Percentiles rank a stretch among this genome's conserved stretches.
Conservation (phyloP, 768 basidiomycete genomes). For the Aureoboletus auriporus region DNA sequence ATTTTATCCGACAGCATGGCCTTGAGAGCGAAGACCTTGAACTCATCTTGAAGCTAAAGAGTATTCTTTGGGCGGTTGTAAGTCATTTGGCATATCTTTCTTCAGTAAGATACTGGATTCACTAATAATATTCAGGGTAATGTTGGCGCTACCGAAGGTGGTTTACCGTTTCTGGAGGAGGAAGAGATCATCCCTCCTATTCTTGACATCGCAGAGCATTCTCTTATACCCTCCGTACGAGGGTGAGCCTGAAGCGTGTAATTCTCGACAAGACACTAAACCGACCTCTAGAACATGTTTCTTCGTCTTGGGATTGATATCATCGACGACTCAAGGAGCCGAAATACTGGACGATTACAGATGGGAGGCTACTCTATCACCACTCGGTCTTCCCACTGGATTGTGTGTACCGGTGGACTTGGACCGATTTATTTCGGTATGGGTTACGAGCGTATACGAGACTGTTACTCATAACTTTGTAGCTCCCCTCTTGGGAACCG, state of each 20-base stretch:
- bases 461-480: constrained; percentile 3
- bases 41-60: constrained; percentile 86
- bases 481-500: constrained; percentile 72
- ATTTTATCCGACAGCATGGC: constrained; percentile 84
- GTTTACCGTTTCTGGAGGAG: constrained; percentile 92
- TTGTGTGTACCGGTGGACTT: constrained; percentile 88
- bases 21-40: constrained; percentile 80
- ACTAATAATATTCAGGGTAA: constrained; percentile 62
- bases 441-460: constrained; percentile 22
- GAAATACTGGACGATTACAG: constrained; percentile 90
- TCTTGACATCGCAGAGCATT: constrained; percentile 87
- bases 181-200: constrained; percentile 91
- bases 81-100: constrained; percentile 28
- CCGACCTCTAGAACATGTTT: constrained; percentile 77
- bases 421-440: constrained; percentile 72
- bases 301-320: constrained; percentile 90
- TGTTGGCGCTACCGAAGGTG: constrained; percentile 85
- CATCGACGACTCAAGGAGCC: constrained; percentile 86
- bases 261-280: constrained; percentile 5
- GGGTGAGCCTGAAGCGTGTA: constrained; percentile 57
- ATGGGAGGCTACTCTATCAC: constrained; percentile 89
- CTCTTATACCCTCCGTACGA: constrained; percentile 84
- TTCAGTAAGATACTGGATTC: not conserved
- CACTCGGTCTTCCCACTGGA: constrained; percentile 84
- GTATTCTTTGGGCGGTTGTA: constrained; percentile 95